Evolutionary conservation across 805 yeast genomes (phyloP).

Genomic region (Ogataea paradorogensis): DNA sequence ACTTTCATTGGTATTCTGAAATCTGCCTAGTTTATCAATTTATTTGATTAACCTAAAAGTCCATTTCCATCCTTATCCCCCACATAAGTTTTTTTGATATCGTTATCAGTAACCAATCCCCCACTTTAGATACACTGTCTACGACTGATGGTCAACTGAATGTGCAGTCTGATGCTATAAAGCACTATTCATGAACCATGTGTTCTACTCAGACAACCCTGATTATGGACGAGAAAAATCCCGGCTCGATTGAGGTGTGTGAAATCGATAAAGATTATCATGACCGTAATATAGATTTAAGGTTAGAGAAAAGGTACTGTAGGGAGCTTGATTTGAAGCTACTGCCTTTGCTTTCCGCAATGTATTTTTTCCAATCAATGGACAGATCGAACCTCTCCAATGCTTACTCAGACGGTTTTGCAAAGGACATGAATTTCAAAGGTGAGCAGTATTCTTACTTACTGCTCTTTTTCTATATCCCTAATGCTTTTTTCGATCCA

Average conservation of each 20-base stretch:
- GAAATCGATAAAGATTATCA: background rate
- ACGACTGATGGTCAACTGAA: no score
- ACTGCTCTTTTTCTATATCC: constrained; percentile 42
- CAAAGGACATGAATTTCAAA: constrained; percentile 37
- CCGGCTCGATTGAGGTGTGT: background rate
- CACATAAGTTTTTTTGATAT: background rate
- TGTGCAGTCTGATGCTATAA: no score
- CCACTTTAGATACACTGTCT: background rate
- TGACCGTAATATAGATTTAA: background rate
- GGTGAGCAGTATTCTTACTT: constrained; percentile 41
- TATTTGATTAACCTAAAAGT: no score
- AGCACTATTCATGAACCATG: no score
- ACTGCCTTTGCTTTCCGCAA: constrained; percentile 40
- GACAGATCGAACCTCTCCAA: constrained; percentile 44
- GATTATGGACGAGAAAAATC: background rate
- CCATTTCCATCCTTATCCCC: background rate
- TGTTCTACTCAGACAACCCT: background rate
- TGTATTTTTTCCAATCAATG: constrained; percentile 43
- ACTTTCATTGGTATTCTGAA: constrained; percentile 3
- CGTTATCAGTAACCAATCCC: background rate
- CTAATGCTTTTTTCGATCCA: constrained; percentile 44
- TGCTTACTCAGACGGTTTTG: constrained; percentile 43
- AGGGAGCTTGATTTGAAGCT: constrained; percentile 39
- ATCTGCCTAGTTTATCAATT: background rate
- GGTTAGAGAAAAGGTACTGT: constrained; percentile 9